phyloP scores from a whole-genome alignment of 305 asterid species.

The Rubia balearica region DNA sequence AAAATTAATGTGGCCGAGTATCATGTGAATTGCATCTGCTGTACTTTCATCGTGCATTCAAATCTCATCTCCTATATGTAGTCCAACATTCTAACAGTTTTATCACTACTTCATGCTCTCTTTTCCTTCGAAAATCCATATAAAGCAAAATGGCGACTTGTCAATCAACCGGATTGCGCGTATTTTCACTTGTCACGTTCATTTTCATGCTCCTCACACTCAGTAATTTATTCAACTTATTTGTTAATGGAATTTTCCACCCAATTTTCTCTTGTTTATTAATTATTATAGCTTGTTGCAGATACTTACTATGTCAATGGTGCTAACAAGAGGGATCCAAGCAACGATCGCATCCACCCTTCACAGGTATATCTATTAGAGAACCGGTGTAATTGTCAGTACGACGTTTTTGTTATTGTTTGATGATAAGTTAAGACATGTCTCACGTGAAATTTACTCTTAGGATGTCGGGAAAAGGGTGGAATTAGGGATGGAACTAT shows the following conservation, averaged over 20 bases:
- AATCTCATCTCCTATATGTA: constrained; percentile 16
- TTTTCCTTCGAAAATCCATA: background rate
- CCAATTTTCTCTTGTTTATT: background rate
- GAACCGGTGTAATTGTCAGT: background rate
- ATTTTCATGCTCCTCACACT: constrained; percentile 33
- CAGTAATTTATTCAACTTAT: constrained; percentile 7
- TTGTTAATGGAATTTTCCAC: too few relatives aligned
- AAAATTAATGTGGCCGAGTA: constrained; percentile 34
- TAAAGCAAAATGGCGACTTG: constrained; percentile 18
- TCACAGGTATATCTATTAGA: constrained; percentile 35
- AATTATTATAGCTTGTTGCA: constrained; percentile 19
- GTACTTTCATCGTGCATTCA: constrained; percentile 38
- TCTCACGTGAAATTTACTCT: background rate
- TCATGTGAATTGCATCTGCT: constrained; percentile 66
- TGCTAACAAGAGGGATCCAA: constrained; percentile 26
- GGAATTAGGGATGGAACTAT: constrained; percentile 54
- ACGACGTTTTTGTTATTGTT: too few relatives aligned
- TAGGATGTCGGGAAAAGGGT: constrained; percentile 38
- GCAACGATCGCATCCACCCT: constrained; percentile 9
- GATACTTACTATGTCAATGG: constrained; percentile 41
- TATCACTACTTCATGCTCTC: too few relatives aligned
- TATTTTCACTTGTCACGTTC: constrained; percentile 27
- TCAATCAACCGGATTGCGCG: constrained; percentile 8
- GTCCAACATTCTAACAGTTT: constrained; percentile 6
- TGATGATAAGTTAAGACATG: too few relatives aligned